Evolutionary conservation across 306 rosid species (phyloP).

Genomic region (Pueraria montana): DNA sequence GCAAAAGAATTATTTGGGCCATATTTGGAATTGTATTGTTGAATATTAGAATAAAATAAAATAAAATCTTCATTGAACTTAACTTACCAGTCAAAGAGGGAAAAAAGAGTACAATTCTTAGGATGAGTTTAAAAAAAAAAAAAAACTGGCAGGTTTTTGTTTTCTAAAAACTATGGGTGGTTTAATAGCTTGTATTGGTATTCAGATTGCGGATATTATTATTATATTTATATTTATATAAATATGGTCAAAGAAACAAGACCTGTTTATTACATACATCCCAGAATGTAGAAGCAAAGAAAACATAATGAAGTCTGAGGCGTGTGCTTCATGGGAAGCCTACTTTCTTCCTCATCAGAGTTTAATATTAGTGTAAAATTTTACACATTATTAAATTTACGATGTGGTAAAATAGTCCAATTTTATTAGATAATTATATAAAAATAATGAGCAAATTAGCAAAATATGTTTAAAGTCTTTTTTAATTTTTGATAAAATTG

Average conservation of each 20-base stretch:
- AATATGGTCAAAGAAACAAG: not conserved
- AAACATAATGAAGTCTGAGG: not conserved
- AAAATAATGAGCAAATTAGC: too few species aligned
- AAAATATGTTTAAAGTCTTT: not conserved
- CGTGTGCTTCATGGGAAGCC: too few species aligned
- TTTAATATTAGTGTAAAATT: too few species aligned
- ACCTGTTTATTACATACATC: not conserved
- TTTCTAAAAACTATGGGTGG: slow-evolving; percentile 6
- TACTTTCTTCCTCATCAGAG: too few species aligned
- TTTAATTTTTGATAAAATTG: not conserved
- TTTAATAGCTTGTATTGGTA: not conserved
- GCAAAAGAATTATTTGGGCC: not conserved
- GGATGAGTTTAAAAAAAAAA: not conserved
- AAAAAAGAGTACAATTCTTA: not conserved
- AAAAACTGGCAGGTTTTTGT: not conserved
- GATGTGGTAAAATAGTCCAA: not conserved
- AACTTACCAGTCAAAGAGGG: not conserved
- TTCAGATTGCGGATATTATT: not conserved
- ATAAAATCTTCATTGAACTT: not conserved
- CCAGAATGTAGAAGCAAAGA: not conserved
- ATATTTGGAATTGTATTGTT: not conserved
- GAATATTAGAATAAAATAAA: not conserved
- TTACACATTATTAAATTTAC: not conserved
- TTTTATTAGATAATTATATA: not conserved
- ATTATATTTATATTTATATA: not conserved